phyloP scores from a whole-genome alignment of 441 rosid species.

The Geranium incanum region DNA sequence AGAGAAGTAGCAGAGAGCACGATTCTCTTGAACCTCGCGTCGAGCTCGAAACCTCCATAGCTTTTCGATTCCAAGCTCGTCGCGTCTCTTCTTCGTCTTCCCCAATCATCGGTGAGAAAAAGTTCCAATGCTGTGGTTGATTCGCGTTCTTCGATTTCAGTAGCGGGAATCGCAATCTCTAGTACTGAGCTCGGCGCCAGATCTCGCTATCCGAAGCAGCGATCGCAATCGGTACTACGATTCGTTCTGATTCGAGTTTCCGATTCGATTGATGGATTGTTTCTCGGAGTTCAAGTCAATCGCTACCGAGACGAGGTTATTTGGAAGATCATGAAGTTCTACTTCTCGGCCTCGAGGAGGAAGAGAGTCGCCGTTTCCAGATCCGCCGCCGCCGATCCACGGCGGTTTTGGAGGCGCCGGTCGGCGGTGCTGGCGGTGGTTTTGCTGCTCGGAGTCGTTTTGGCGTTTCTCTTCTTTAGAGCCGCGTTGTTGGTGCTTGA shows the following conservation, averaged over 20 bases:
- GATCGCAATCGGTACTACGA: neutral
- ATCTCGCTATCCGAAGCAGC: neutral
- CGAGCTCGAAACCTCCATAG: neutral
- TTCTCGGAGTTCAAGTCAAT: neutral
- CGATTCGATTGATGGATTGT: neutral
- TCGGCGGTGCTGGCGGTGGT: conserved; percentile 37
- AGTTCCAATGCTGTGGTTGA: neutral
- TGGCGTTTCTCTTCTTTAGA: conserved; percentile 60
- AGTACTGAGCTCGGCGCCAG: neutral
- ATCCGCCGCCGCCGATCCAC: conserved; percentile 31
- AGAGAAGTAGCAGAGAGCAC: neutral
- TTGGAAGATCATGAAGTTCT: conserved; percentile 43
- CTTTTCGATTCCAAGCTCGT: neutral
- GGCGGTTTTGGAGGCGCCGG: conserved; percentile 45
- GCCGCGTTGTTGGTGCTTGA: conserved; percentile 68
- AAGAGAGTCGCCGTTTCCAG: conserved; percentile 50
- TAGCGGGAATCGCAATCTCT: too few relatives aligned
- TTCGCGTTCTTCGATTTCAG: neutral
- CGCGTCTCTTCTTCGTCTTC: neutral
- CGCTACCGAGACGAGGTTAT: neutral
- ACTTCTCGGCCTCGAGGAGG: conserved; percentile 56
- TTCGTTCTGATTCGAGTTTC: neutral
- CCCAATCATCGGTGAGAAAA: neutral
- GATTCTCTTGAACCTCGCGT: neutral
- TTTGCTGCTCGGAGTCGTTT: conserved; percentile 47